phyloP scores from a whole-genome alignment of 129 eudicot genomes.

The Centella asiatica region DNA sequence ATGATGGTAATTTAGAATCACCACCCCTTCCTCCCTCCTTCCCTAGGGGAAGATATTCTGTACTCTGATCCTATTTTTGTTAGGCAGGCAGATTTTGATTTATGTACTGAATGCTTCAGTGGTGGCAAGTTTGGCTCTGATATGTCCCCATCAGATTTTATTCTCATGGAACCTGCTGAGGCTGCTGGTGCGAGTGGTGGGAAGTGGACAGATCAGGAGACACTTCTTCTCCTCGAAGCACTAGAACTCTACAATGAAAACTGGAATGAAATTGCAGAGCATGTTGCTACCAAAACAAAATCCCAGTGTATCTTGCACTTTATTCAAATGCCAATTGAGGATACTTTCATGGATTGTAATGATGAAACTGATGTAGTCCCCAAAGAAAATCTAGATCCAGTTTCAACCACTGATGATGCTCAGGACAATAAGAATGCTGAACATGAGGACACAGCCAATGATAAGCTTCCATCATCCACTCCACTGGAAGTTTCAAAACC shows the following conservation, averaged over 20 bases:
- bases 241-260: slow-evolving; percentile 79
- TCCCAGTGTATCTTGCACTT: slow-evolving; percentile 96
- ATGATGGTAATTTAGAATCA: too few species aligned
- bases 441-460: slow-evolving; percentile 16
- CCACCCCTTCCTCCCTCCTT: too few species aligned
- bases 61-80: slow-evolving; percentile 29
- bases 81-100: slow-evolving; percentile 97
- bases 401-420: slow-evolving; percentile 18
- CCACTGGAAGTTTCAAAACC: slow-evolving; percentile 40
- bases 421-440: slow-evolving; percentile 30
- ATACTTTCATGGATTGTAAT: slow-evolving; percentile 54
- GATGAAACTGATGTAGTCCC: slow-evolving; percentile 27
- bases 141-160: slow-evolving; percentile 95
- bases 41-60: neutral
- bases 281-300: slow-evolving; percentile 96
- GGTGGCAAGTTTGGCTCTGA: slow-evolving; percentile 81
- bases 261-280: slow-evolving; percentile 99
- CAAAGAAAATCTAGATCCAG: slow-evolving; percentile 34
- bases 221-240: slow-evolving; percentile 95
- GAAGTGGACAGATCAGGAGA: slow-evolving; percentile 98
- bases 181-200: slow-evolving; percentile 89
- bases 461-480: slow-evolving; percentile 34
- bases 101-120: slow-evolving; percentile 89
- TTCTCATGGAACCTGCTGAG: slow-evolving; percentile 95
- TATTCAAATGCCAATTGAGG: slow-evolving; percentile 97